Evolutionary conservation across 2,329 filamentous ascomycete genomes (phyloP), one percentile per base, ranked within the genome.

Genomic region (Alternaria gansuensis): DNA sequence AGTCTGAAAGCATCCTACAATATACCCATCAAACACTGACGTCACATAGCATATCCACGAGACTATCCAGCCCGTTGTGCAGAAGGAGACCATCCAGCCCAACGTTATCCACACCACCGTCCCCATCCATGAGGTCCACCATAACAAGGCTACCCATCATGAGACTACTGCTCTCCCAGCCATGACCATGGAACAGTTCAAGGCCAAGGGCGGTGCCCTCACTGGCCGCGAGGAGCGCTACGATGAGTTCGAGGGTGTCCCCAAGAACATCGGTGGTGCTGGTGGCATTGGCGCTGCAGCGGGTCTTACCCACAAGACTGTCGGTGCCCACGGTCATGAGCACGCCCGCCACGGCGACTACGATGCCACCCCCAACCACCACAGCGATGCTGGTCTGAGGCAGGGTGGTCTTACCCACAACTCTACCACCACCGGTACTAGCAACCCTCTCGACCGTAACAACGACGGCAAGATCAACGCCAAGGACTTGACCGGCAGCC

Each of bases 51-150:
- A 84, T 66, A 83, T 90, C 3, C 87, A 90, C 62, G 88, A 91
- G 75, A 87, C 85, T 29, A 84, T 92, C 46, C 88, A 92, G 73
- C 89, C 89, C 0, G 83, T 92, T 0, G 81, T 92, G 34, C 82
- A 92, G 50, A 90, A 90, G 65, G 87, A 91, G 65, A 86, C 84
- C 1, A 80, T 91, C 28, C 85, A 90, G 63, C 88, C 88, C 2
- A 82, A 86, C 14, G 84, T 92, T 3, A 82, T 91, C 1, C 90
- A 92, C 80, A 91, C 87, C 24, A 91, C 88, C 1, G 82, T 90
- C 0, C 90, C 89, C 0, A 83, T 92, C 40, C 89, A 92, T 64
- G 90, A 92, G 78, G 84, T 85, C 2, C 89, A 92, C 71, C 87
- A 91, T 68, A 86, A 88, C 50, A 81, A 84, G 13, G 82, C 88